Conservation (phyloP, 352 stramenopile species). For the Plasmopara viticola region DNA sequence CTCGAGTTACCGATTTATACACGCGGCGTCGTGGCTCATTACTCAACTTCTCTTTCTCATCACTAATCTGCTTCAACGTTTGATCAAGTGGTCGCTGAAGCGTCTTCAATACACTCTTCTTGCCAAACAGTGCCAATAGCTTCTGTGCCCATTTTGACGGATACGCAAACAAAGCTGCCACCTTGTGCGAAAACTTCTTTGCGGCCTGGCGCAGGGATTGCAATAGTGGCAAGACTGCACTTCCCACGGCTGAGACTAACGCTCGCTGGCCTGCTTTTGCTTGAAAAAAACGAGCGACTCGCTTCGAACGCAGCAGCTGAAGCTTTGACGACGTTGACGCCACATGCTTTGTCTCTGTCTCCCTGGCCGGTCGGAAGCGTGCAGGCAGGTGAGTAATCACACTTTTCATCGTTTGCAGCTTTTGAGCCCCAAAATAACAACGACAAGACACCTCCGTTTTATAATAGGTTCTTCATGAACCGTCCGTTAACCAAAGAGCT, state of each 20-base stretch:
- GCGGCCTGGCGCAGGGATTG: conserved; percentile 13
- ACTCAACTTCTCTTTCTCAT: background rate
- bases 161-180: conserved; percentile 4
- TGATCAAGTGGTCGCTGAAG: conserved; percentile 13
- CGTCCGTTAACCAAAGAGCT: background rate
- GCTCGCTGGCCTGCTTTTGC: conserved; percentile 14
- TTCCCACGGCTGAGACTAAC: conserved; percentile 5
- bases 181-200: conserved; percentile 3
- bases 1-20: conserved; percentile 15
- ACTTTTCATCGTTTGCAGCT: conserved; percentile 10
- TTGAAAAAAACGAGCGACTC: conserved; percentile 14
- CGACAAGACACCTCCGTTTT: background rate
- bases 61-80: conserved; percentile 7
- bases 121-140: conserved; percentile 7
- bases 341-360: conserved; percentile 10
- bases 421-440: no score
- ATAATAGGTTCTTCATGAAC: background rate
- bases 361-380: conserved; percentile 13
- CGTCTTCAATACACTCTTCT: conserved; percentile 12
- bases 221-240: conserved; percentile 8
- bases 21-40: conserved; percentile 7
- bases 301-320: conserved; percentile 17
- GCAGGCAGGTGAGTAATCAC: conserved; percentile 16
- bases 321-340: conserved; percentile 4
- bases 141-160: conserved; percentile 15